Conservation (phyloP, 352 stramenopile species). For the Globisporangium apiculatum region DNA sequence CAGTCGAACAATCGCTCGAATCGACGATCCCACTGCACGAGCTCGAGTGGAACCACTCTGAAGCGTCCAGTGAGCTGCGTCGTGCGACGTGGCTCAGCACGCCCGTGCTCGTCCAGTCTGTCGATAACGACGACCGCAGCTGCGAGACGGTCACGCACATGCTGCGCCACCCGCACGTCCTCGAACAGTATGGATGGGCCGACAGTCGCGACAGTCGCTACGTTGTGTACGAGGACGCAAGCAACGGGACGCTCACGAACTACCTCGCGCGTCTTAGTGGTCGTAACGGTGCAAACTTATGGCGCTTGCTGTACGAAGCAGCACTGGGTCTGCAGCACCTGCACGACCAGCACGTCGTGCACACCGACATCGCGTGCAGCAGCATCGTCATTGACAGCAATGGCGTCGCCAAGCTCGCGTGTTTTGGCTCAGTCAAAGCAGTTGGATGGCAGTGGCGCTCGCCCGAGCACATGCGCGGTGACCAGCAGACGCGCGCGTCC, state of each 20-base stretch:
- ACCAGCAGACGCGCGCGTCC: slow-evolving; percentile 1
- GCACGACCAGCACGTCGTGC: slow-evolving; percentile 2
- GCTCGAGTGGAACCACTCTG: too few relatives aligned
- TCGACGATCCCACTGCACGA: too few relatives aligned
- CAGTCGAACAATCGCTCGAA: too few relatives aligned
- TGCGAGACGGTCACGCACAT: too few relatives aligned
- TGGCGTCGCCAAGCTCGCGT: neutral
- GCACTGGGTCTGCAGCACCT: slow-evolving; percentile 14
- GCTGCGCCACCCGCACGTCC: neutral
- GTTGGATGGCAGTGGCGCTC: neutral
- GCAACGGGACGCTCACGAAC: neutral
- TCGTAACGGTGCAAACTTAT: slow-evolving; percentile 49
- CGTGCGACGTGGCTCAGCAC: too few relatives aligned
- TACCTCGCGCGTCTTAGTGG: neutral
- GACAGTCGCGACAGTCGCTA: neutral
- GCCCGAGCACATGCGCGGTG: slow-evolving; percentile 1
- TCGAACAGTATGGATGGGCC: neutral
- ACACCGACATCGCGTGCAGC: too few relatives aligned
- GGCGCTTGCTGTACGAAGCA: slow-evolving; percentile 16
- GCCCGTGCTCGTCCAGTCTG: too few relatives aligned
- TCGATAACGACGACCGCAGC: too few relatives aligned
- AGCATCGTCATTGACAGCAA: neutral
- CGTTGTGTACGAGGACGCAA: slow-evolving; percentile 1
- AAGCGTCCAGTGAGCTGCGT: too few relatives aligned
- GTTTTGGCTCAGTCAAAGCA: too few relatives aligned